phyloP scores from a whole-genome alignment of 2,329 filamentous ascomycete species.

The Verticillium klebahnii region DNA sequence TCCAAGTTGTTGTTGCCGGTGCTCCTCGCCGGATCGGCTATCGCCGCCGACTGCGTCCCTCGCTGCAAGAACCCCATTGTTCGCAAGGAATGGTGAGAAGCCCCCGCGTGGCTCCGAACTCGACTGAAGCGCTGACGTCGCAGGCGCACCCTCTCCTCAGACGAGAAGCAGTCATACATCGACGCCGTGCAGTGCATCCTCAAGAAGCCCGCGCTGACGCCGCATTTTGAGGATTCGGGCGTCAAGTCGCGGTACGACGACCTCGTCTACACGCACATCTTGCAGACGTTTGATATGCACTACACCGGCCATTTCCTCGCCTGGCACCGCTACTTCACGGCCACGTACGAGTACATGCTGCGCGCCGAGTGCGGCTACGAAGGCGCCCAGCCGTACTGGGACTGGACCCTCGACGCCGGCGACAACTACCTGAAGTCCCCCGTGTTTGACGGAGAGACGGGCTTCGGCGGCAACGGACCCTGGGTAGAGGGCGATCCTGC shows the following conservation, averaged over 20 bases:
- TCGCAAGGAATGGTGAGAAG: too few species aligned
- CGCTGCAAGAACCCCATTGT: too few species aligned
- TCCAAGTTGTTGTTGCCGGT: too few species aligned
- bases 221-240: conserved; percentile 5
- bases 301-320: conserved; percentile 9
- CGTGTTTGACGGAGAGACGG: conserved; percentile 9
- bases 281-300: conserved; percentile 16
- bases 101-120: too few species aligned
- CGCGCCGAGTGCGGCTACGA: conserved; percentile 14
- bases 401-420: conserved; percentile 8
- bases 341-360: too few species aligned
- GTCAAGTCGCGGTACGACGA: conserved; percentile 19
- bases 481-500: not conserved
- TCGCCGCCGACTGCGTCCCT: too few species aligned
- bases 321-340: too few species aligned
- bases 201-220: not conserved
- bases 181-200: conserved; percentile 8
- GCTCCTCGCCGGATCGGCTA: too few species aligned
- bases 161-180: conserved; percentile 7
- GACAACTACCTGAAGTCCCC: conserved; percentile 9
- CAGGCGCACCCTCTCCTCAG: conserved; percentile 1
- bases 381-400: conserved; percentile 18
- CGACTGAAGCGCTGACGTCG: not conserved
- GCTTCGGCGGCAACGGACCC: conserved; percentile 11
- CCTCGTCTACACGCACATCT: conserved; percentile 19